Percentiles rank a stretch among this genome's conserved stretches.
Conservation (phyloP, 2,329 filamentous ascomycete genomes). For the Cercospora sesami region DNA sequence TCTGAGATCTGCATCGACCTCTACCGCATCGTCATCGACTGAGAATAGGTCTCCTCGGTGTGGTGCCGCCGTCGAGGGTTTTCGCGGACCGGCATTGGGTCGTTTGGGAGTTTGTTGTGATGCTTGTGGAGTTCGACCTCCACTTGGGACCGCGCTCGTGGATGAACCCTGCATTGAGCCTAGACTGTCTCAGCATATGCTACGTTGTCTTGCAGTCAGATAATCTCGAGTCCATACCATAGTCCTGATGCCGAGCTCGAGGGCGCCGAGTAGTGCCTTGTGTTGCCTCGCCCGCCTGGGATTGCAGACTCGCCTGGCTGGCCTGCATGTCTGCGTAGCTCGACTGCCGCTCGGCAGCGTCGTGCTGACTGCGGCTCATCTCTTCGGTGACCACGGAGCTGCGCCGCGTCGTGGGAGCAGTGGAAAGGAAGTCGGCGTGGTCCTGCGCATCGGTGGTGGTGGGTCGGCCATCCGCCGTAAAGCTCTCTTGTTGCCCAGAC, state of each 20-base stretch:
- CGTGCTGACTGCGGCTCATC: slow-evolving; percentile 26
- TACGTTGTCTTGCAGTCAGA: neutral
- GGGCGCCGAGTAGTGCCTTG: slow-evolving; percentile 24
- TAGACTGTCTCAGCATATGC: slow-evolving; percentile 20
- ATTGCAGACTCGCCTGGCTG: slow-evolving; percentile 32
- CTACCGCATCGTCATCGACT: slow-evolving; percentile 80
- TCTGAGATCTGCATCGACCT: slow-evolving; percentile 71
- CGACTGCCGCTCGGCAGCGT: slow-evolving; percentile 19
- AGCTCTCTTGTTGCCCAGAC: slow-evolving; percentile 7
- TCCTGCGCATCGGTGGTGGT: slow-evolving; percentile 21
- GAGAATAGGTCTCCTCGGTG: slow-evolving; percentile 86
- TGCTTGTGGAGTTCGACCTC: slow-evolving; percentile 25
- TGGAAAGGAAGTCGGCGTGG: slow-evolving; percentile 24
- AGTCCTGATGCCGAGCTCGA: slow-evolving; percentile 32
- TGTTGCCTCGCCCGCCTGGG: slow-evolving; percentile 20
- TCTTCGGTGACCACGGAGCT: slow-evolving; percentile 28
- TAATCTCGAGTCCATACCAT: slow-evolving; percentile 26
- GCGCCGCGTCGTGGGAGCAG: slow-evolving; percentile 27
- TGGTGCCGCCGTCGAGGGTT: slow-evolving; percentile 72
- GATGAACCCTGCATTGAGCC: slow-evolving; percentile 31
- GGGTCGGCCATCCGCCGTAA: slow-evolving; percentile 7
- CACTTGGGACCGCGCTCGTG: slow-evolving; percentile 17
- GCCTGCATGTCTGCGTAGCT: slow-evolving; percentile 29
- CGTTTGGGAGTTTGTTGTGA: slow-evolving; percentile 57
- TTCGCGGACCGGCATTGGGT: slow-evolving; percentile 69